Conservation (phyloP, 768 basidiomycete genomes). For the Tubosaeta sp. region DNA sequence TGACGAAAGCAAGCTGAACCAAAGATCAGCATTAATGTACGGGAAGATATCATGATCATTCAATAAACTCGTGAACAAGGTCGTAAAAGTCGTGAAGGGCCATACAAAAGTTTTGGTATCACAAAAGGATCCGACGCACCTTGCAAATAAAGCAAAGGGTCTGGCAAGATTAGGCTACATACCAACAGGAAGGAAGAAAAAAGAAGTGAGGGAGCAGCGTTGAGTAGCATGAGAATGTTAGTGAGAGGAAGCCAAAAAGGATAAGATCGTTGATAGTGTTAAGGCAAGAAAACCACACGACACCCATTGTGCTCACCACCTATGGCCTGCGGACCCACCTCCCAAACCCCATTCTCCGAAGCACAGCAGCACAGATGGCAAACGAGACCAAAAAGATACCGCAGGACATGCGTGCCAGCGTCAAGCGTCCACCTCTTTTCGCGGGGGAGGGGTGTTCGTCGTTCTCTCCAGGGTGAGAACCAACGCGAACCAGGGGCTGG, state of each 20-base stretch:
- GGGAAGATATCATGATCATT: background rate
- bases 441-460: background rate
- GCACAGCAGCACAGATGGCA: conserved; percentile 23
- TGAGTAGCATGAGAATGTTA: background rate
- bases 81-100: conserved; percentile 4
- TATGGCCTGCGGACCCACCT: conserved; percentile 20
- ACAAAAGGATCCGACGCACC: background rate
- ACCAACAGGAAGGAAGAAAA: background rate
- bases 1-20: background rate
- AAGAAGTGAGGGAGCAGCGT: background rate
- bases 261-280: background rate
- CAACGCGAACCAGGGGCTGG: background rate
- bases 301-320: conserved; percentile 6
- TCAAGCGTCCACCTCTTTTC: conserved; percentile 4
- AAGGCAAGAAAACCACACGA: background rate
- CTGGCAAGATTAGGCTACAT: background rate
- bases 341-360: conserved; percentile 24
- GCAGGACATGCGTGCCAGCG: conserved; percentile 17
- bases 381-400: conserved; percentile 25
- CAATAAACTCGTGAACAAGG: background rate
- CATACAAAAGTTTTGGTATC: background rate
- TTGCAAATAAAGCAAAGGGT: background rate
- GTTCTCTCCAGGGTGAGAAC: background rate
- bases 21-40: background rate
- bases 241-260: background rate